Evolutionary conservation across 768 basidiomycete species (phyloP), one percentile per base, ranked within the genome.

Genomic region (Amanita thiersii): DNA sequence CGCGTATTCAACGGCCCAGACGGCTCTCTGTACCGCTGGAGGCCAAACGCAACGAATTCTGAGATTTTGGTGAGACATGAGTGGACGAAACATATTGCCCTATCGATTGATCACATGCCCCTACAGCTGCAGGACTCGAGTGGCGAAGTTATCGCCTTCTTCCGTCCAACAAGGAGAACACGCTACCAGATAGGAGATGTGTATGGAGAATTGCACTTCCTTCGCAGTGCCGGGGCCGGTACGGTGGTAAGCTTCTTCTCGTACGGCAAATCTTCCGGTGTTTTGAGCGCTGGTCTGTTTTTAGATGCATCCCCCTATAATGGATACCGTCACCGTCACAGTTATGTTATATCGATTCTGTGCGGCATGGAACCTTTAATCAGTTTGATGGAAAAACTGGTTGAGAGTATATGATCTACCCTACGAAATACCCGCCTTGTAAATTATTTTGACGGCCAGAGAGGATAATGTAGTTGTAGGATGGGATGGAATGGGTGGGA

Each of bases 151-250:
- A 80, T 91, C 50, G 87, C 87, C 26, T 81, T 85, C 62, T 86
- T 82, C 70, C 81, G 79, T 38, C 82, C 81, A 40, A 82, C 79
- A 46, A 75, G 80, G 53, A 77, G 77, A 46, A 82, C 81, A 43
- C 81, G 83, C 50, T 89, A 86, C 68, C 82, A 84, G 57, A 74
- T 89, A 50, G 87, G 87, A 48, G 87, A 90, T 56, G 87, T 89
- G 25, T 83, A 81, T 58, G 84, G 85, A 48, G 87, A 91, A 56
- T 70, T 91, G 49, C 86, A 88, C 56, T 87, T 88, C 59, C 66
- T 85, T 59, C 81, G 83, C 55, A 72, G 65, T 38, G 86, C 82
- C 43, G 87, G 88, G 35, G 74, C 78, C 52, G 86, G 86, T 35
- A 86, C 86, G 44, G 84, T 90, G 64, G 87, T 88, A 65, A 63